A percentile compares a stretch with the other conserved stretches of the same genome.
Conservation (phyloP, 345 rosid genomes). For the Pelargonium nanum region DNA sequence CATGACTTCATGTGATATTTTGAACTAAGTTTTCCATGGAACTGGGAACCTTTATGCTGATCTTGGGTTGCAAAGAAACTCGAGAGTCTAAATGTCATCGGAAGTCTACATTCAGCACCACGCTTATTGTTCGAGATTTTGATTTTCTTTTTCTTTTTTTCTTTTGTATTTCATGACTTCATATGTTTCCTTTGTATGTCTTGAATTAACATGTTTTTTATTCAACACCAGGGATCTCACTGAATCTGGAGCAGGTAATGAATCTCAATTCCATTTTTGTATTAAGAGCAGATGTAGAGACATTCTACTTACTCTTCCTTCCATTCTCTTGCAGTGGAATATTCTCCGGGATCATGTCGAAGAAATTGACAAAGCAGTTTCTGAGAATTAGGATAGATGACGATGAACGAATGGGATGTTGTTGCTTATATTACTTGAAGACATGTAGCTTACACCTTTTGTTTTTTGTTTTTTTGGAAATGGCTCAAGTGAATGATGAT, state of each 20-base stretch:
- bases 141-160: neutral
- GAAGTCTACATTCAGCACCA: neutral
- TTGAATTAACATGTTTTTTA: conserved; percentile 2
- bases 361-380: conserved; percentile 57
- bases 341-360: conserved; percentile 41
- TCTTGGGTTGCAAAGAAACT: neutral
- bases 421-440: neutral
- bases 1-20: neutral
- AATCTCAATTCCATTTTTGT: neutral
- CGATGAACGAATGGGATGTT: neutral
- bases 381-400: conserved; percentile 25
- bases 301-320: neutral
- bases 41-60: neutral
- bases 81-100: neutral
- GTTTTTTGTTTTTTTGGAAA: neutral
- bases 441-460: neutral
- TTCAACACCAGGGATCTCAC: conserved; percentile 52
- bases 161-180: no score
- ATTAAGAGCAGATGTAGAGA: neutral
- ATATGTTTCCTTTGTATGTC: neutral
- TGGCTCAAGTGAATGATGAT: neutral
- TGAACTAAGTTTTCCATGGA: neutral
- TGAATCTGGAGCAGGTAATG: conserved; percentile 73
- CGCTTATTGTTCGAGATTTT: neutral
- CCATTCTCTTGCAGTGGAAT: conserved; percentile 48